Base-by-base conservation (phyloP, 1,284 basidiomycete species). In the Trichosporon inkin region DNA sequence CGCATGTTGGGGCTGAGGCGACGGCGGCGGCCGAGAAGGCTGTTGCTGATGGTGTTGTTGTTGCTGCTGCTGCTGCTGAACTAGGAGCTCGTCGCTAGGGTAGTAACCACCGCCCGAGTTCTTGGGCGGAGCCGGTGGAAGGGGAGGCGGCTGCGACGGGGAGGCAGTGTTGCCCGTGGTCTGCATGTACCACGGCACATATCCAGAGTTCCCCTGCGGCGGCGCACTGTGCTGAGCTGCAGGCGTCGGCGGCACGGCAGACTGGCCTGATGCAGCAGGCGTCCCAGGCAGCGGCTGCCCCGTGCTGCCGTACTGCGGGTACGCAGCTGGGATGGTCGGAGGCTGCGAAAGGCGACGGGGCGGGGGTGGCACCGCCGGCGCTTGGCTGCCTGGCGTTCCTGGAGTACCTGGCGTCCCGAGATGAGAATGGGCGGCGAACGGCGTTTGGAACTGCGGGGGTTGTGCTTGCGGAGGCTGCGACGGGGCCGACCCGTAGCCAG, bases 111-210 rank as follows among this genome's bases (percentile, higher is more conserved):
- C 71, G 13, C 57, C 39, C 2, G 57, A 55, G 11, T 57, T 58
- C 24, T 59, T 64, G 4, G 69, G 66, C 13, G 60, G 67, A 17
- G 59, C 37, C 2, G 40, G 24, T 1, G 39, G 53, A 6, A 61
- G 53, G 7, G 70, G 68, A 1, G 72, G 65, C 38, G 60, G 60
- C 1, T 70, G 68, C 4, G 60, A 53, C 1, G 70, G 68, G 14
- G 67, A 56, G 39, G 54, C 49, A 4, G 58, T 53, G 6, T 38
- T 57, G 39, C 53, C 60, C 55, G 59, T 71, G 1, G 74, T 75
- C 60, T 77, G 75, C 64, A 73, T 72, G 58, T 73, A 70, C 75
- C 75, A 77, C 0, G 75, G 75, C 3, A 75, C 73, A 47, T 75
- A 74, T 2, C 67, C 63, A 1, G 65, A 55, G 20, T 41, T 61